Percentiles rank a stretch among this genome's conserved stretches.
These are phyloP conservation scores for Xerocomus potaroensis DNA, from an alignment of 768 basidiomycete species.

Conservation along the genomic window DNA sequence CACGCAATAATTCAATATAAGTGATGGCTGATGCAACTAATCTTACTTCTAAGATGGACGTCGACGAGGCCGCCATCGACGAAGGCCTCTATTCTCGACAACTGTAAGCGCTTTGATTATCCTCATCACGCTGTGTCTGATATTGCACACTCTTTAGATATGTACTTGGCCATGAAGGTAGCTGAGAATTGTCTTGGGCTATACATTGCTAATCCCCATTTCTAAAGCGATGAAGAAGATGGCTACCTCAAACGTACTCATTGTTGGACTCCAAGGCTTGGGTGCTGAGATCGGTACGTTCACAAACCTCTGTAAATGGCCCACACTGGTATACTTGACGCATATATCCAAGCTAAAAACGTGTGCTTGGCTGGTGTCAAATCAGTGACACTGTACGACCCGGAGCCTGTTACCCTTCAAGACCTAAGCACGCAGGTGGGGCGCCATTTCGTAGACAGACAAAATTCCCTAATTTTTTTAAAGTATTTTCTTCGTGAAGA, in stretches of 20 bases:
- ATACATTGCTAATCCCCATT: conserved; percentile 16
- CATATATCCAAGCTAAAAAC: conserved; percentile 68
- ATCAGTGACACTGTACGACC: conserved; percentile 94
- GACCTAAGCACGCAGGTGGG: conserved; percentile 91
- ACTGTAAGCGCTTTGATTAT: conserved; percentile 53
- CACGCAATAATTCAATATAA: conserved; percentile 1
- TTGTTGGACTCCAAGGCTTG: conserved; percentile 87
- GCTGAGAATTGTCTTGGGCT: neutral
- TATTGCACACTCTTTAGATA: conserved; percentile 50
- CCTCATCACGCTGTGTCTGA: conserved; percentile 11
- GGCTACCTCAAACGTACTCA: conserved; percentile 92
- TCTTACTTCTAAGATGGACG: conserved; percentile 61
- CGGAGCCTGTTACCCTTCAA: conserved; percentile 78
- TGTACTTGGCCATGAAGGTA: conserved; percentile 95
- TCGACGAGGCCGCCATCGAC: conserved; percentile 85
- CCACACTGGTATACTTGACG: conserved; percentile 5
- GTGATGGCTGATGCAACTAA: conserved; percentile 37
- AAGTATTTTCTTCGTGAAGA: conserved; percentile 91
- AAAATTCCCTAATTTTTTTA: conserved; percentile 5
- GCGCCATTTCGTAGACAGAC: conserved; percentile 18
- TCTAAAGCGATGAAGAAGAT: conserved; percentile 96
- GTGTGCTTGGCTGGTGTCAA: conserved; percentile 94
- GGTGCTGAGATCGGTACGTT: conserved; percentile 89
- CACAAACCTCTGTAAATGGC: neutral
- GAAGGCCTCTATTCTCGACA: conserved; percentile 93